phyloP scores from a whole-genome alignment of 345 rosid species.

The Ceriops tagal region DNA sequence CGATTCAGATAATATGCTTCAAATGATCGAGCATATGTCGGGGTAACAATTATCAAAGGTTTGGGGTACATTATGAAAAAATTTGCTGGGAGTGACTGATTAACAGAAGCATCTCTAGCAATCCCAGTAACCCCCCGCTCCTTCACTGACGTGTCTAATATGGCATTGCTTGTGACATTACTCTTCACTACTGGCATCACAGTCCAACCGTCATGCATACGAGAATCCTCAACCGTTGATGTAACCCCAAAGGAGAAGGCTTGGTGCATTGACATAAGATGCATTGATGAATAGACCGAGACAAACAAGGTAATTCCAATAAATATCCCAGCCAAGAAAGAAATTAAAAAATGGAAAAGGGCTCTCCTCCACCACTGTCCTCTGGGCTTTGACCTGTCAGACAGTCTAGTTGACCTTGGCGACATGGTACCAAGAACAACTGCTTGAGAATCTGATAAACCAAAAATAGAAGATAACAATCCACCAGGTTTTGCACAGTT shows the following conservation, averaged over 20 bases:
- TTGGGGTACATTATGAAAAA: constrained; percentile 22
- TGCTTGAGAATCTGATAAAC: constrained; percentile 42
- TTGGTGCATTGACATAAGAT: constrained; percentile 28
- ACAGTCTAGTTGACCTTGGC: constrained; percentile 38
- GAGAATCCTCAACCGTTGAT: constrained; percentile 24
- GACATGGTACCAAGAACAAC: constrained; percentile 30
- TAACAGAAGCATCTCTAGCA: constrained; percentile 5
- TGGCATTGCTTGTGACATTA: constrained; percentile 16
- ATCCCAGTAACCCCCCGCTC: constrained; percentile 13
- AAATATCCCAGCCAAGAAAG: constrained; percentile 48
- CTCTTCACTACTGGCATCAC: constrained; percentile 1
- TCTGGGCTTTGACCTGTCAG: constrained; percentile 43
- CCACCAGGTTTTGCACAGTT: constrained; percentile 35
- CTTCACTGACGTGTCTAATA: constrained; percentile 16
- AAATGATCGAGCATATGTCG: constrained; percentile 34
- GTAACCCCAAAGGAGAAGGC: constrained; percentile 37
- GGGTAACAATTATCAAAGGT: constrained; percentile 58
- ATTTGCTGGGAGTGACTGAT: constrained; percentile 22
- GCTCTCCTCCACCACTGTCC: constrained; percentile 56
- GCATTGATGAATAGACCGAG: constrained; percentile 31
- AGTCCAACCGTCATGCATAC: constrained; percentile 11
- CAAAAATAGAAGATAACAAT: constrained; percentile 33
- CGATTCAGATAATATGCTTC: constrained; percentile 54
- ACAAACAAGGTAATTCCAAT: constrained; percentile 45
- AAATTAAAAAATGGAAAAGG: constrained; percentile 42